phyloP scores from a whole-genome alignment of 2,329 filamentous ascomycete species.

The Clonostachys solani region DNA sequence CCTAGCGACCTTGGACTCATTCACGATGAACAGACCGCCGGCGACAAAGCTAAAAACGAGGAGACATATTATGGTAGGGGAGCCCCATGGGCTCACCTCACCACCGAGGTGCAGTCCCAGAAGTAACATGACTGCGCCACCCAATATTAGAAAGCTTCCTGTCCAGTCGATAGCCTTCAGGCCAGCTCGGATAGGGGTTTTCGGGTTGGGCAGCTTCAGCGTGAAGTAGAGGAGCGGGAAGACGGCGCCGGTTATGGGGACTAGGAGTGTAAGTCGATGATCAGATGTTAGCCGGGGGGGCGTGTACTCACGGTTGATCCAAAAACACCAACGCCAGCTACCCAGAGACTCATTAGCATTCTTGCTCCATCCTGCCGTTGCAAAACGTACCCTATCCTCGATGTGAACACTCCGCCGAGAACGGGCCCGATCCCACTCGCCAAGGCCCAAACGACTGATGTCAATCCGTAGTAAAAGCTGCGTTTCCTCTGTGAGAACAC shows the following conservation, averaged over 20 bases:
- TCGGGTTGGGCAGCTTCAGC: constrained; percentile 63
- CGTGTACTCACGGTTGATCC: constrained; percentile 40
- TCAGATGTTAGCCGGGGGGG: background rate
- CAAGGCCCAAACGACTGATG: constrained; percentile 64
- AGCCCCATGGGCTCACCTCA: constrained; percentile 56
- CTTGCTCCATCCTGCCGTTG: background rate
- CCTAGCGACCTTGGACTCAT: constrained; percentile 59
- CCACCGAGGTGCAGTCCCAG: constrained; percentile 69
- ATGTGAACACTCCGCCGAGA: constrained; percentile 60
- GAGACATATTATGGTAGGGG: constrained; percentile 57
- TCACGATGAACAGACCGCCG: constrained; percentile 48
- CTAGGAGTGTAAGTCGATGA: constrained; percentile 7
- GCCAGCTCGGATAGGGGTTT: constrained; percentile 56
- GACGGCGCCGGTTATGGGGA: constrained; percentile 47
- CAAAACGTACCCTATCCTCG: constrained; percentile 42
- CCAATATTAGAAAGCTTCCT: constrained; percentile 59
- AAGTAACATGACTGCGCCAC: constrained; percentile 64
- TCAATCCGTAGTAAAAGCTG: constrained; percentile 54
- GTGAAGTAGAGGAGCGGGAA: constrained; percentile 57
- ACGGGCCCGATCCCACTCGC: constrained; percentile 63
- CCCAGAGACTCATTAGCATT: background rate
- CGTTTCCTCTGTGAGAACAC: constrained; percentile 36
- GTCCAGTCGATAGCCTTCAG: constrained; percentile 57
- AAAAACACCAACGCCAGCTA: constrained; percentile 41
- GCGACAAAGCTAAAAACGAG: constrained; percentile 53